Conservation (phyloP, 257 asterid species). For the Fraxinus pennsylvanica region DNA sequence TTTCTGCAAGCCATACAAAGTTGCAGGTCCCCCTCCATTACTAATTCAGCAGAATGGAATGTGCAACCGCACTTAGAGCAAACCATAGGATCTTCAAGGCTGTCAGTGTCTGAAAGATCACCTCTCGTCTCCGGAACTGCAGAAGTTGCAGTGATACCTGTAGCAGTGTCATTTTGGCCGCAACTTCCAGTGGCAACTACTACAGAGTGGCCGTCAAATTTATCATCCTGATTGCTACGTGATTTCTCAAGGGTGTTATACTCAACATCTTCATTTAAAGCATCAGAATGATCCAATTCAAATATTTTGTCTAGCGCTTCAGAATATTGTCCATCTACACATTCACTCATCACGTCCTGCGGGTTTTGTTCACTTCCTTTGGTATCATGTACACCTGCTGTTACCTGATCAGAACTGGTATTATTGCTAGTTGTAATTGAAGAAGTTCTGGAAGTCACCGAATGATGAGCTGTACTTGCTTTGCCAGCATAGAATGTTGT, state of each 20-base stretch:
- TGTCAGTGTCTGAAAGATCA: slow-evolving; percentile 34
- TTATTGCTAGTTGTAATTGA: slow-evolving; percentile 86
- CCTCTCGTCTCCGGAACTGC: slow-evolving; percentile 34
- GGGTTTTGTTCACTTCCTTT: slow-evolving; percentile 69
- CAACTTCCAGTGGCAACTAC: slow-evolving; percentile 33
- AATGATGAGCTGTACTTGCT: slow-evolving; percentile 51
- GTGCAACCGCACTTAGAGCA: slow-evolving; percentile 64
- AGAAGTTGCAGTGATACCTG: slow-evolving; percentile 34
- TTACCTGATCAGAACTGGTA: slow-evolving; percentile 78
- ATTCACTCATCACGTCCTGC: slow-evolving; percentile 55
- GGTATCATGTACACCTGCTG: slow-evolving; percentile 61
- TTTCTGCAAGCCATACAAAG: slow-evolving; percentile 62
- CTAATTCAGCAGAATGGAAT: slow-evolving; percentile 39
- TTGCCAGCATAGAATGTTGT: slow-evolving; percentile 75
- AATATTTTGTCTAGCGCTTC: slow-evolving; percentile 60
- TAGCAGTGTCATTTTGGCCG: slow-evolving; percentile 34
- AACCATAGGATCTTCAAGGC: slow-evolving; percentile 33
- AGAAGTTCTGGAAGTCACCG: slow-evolving; percentile 70
- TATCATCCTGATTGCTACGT: slow-evolving; percentile 35
- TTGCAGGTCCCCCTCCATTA: slow-evolving; percentile 46
- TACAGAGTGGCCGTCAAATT: slow-evolving; percentile 27
- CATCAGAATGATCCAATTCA: slow-evolving; percentile 62
- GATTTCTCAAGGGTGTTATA: slow-evolving; percentile 31
- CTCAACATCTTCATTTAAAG: slow-evolving; percentile 38
- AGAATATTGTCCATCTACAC: slow-evolving; percentile 39